A percentile compares a stretch with the other conserved stretches of the same genome.
These are phyloP conservation scores for Aureobasidium sp. DNA, from an alignment of 2,329 filamentous ascomycete genomes.

Conservation along the genomic window DNA sequence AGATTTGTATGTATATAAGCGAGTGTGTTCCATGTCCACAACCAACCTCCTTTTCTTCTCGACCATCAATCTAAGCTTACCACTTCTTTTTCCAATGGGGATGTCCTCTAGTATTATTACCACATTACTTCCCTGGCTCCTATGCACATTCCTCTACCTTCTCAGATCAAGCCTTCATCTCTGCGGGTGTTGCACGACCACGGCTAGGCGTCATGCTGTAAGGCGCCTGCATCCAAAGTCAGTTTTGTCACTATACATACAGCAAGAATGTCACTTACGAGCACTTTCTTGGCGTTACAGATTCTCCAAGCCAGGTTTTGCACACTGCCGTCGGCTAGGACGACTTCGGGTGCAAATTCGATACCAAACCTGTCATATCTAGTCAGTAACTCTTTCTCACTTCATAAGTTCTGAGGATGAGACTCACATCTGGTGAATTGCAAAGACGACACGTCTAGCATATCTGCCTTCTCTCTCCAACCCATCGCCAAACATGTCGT, in stretches of 20 bases:
- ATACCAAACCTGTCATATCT: conserved; percentile 62
- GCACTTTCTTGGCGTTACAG: conserved; percentile 88
- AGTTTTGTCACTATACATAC: not conserved
- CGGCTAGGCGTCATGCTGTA: conserved; percentile 43
- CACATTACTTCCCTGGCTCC: not conserved
- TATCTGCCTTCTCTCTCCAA: conserved; percentile 87
- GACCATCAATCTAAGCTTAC: not conserved
- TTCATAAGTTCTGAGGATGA: not conserved
- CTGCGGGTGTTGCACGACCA: conserved; percentile 28
- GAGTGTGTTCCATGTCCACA: not conserved
- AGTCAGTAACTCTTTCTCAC: not conserved
- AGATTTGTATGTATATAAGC: not conserved
- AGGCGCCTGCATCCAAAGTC: conserved; percentile 31
- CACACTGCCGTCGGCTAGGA: conserved; percentile 85
- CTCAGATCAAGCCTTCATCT: not conserved
- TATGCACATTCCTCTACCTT: not conserved
- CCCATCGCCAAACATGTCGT: conserved; percentile 77
- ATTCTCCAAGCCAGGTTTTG: conserved; percentile 89
- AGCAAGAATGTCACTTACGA: conserved; percentile 54
- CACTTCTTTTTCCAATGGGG: not conserved
- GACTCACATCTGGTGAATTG: conserved; percentile 82
- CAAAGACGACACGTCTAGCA: conserved; percentile 83
- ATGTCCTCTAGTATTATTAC: not conserved
- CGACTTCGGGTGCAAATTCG: conserved; percentile 87
- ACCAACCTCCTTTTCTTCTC: not conserved